Conservation (phyloP, 2,329 filamentous ascomycete species). For the Fusarium longipes region DNA sequence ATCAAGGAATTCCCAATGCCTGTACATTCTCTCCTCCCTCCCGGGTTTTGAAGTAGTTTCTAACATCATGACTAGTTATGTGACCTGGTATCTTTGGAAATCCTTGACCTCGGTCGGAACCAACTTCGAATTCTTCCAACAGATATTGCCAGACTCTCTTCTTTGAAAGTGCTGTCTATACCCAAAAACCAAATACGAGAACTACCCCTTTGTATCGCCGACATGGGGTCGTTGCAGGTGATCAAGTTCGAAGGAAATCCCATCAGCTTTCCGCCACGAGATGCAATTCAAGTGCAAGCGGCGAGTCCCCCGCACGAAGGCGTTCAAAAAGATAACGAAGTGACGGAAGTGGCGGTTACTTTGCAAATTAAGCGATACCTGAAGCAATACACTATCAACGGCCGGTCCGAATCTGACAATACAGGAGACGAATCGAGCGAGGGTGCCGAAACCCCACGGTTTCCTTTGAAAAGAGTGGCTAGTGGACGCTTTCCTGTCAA, state of each 20-base stretch:
- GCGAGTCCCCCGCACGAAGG: conserved; percentile 67
- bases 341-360: conserved; percentile 70
- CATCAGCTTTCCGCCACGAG: conserved; percentile 80
- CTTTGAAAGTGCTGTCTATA: conserved; percentile 88
- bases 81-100: conserved; percentile 86
- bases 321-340: conserved; percentile 67
- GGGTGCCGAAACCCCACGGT: conserved; percentile 81
- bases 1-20: conserved; percentile 71
- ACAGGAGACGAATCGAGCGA: conserved; percentile 75
- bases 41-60: conserved; percentile 20
- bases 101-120: conserved; percentile 91
- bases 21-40: conserved; percentile 52
- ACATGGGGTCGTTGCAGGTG: conserved; percentile 89
- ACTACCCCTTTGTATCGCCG: conserved; percentile 83
- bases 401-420: conserved; percentile 65
- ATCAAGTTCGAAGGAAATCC: conserved; percentile 92
- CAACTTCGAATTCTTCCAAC: conserved; percentile 81
- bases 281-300: conserved; percentile 70
- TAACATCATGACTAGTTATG: conserved; percentile 72
- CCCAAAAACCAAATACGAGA: conserved; percentile 88
- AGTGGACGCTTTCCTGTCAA: conserved; percentile 76
- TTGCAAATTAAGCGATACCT: conserved; percentile 71
- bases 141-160: conserved; percentile 82
- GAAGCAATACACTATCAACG: conserved; percentile 63
- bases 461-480: conserved; percentile 70